Base-by-base conservation (phyloP, 2,329 filamentous ascomycete species). In the Pseudogymnoascus sp. region DNA sequence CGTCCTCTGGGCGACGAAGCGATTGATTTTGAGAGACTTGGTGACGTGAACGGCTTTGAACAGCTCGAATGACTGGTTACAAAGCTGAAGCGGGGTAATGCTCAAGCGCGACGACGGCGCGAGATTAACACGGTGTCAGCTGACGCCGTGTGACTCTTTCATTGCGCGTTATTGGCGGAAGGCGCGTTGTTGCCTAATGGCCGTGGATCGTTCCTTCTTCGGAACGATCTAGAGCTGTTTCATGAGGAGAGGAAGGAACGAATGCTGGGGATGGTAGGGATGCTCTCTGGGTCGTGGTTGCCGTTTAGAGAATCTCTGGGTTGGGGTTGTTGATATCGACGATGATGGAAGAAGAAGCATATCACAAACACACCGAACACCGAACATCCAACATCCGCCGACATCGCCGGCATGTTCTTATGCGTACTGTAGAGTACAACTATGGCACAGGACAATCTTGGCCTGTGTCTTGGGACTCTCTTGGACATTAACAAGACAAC, bases 171-270 rank as follows among this genome's bases (percentile, higher is more conserved):
- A 53, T 53, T 53, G 46, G 46, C 14, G 46, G 46, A 53, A 53
- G 46, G 26, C 46, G 46, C 26, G 46, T 53, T 53, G 46, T 53
- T 53, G 46, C 46, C 46, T 53, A 31, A 53, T 31, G 46, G 31
- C 26, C 26, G n/a, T 5, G 46, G 26, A 12, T 53, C 26, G n/a
- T 31, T 53, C 46, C 26, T 31, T 1, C 26, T 5, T 31, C 26
- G 31, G 46, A 53, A 7, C 14, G 46, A 4, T 53, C 46, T 31
- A 31, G 46, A 53, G 46, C 46, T 31, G 46, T 11, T 53, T 53
- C 24, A 53, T 31, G 14, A 6, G 14, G 26, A 10, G 12, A 50
- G 46, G 26, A 53, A 53, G 46, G 46, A 19, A 5, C 26, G 46
- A 6, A 12, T 26, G 40, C 6, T 19, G 12, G 38, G 6, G 38